Evolutionary conservation across 768 basidiomycete genomes (phyloP).

Genomic region (Trametes cingulata): DNA sequence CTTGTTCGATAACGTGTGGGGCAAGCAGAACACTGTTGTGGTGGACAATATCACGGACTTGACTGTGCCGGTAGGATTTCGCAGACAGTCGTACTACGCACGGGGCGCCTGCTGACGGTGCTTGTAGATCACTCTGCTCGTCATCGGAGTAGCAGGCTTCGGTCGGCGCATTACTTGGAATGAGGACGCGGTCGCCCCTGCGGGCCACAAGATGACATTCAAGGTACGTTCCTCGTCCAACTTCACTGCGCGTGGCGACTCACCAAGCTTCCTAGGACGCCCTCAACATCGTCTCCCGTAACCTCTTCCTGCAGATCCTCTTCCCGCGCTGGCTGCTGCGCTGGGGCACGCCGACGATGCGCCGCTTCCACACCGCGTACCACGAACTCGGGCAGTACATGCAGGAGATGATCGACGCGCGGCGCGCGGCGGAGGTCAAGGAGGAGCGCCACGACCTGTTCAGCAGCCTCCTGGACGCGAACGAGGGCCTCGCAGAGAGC

Average conservation of each 20-base stretch:
- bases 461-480: constrained; percentile 51
- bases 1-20: constrained; percentile 47
- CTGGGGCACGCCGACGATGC: constrained; percentile 24
- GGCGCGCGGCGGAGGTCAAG: constrained; percentile 38
- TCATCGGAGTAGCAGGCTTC: constrained; percentile 58
- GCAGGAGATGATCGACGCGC: constrained; percentile 53
- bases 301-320: constrained; percentile 29
- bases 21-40: constrained; percentile 38
- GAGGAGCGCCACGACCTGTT: constrained; percentile 52
- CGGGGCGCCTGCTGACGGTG: neutral
- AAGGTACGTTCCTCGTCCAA: constrained; percentile 20
- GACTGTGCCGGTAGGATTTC: constrained; percentile 47
- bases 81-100: neutral
- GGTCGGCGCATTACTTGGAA: constrained; percentile 52
- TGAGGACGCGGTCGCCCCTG: constrained; percentile 41
- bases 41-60: constrained; percentile 51
- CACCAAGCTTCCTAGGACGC: constrained; percentile 21
- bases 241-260: too few species aligned
- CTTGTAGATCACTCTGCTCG: constrained; percentile 57
- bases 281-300: constrained; percentile 31
- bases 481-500: constrained; percentile 35
- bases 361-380: constrained; percentile 26
- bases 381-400: constrained; percentile 42
- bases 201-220: constrained; percentile 42
- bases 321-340: constrained; percentile 30